Evolutionary conservation across 257 asterid genomes (phyloP), one percentile per base, ranked within the genome.

Genomic region (Solanum dulcamara): DNA sequence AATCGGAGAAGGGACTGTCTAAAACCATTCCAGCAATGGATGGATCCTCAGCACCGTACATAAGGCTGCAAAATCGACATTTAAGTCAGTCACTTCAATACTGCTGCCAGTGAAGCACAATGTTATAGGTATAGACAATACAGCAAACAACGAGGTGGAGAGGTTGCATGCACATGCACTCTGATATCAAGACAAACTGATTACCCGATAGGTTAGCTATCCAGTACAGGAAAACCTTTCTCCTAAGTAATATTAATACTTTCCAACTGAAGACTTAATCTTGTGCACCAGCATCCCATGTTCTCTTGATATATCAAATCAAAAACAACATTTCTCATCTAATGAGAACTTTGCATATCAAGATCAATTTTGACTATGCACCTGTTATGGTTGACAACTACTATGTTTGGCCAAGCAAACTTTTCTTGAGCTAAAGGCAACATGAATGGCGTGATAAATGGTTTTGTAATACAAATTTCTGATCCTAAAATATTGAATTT

Each of bases 11-110:
- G 67, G 99, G 98, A 91, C 99, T 96, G 88, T 96, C 99, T 32
- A 96, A 92, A 88, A 96, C 98, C 97, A 96, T 93, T 89, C 98
- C 99, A 64, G 99, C 98, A n/a, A 96, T 93, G 38, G 99, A 96
- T 85, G 99, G 99, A 93, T 96, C 99, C 93, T 94, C 97, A 79
- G 92, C 98, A 86, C 97, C 99, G 81, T 96, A 96, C 96, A 96
- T 90, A 90, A 96, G 88, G 93, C 99, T 96, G 97, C 87, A 91
- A 90, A 74, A 90, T 85, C 86, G 71, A 88, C 18, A 62, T 60
- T 28, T n/a, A 44, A 51, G 74, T 84, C 44, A 77, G 46, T 77
- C 83, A 44, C 72, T 85, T 55, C 53, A 55, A 57, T 17, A 48
- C 28, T 30, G 64, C 28, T 77, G 37, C 44, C 42, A 77, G 42